phyloP scores from a whole-genome alignment of 306 rosid genomes.

The Castanea mollissima region DNA sequence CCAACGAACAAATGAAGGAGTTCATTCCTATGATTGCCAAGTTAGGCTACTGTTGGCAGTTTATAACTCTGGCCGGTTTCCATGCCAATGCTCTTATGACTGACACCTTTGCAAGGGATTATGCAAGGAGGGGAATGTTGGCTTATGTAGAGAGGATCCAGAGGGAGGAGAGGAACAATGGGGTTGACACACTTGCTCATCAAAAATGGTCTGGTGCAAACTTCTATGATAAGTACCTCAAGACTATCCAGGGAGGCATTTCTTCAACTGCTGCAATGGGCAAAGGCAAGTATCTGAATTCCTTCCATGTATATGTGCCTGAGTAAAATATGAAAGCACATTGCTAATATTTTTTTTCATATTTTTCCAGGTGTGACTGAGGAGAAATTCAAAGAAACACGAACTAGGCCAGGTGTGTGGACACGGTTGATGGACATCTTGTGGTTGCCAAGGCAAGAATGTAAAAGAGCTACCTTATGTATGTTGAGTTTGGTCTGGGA shows the following conservation, averaged over 20 bases:
- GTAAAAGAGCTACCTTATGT: slow-evolving; percentile 27
- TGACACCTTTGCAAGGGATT: slow-evolving; percentile 77
- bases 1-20: slow-evolving; percentile 62
- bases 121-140: slow-evolving; percentile 80
- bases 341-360: background rate
- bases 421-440: slow-evolving; percentile 45
- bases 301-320: background rate
- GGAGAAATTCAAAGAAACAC: slow-evolving; percentile 84
- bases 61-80: slow-evolving; percentile 84
- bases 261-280: slow-evolving; percentile 99
- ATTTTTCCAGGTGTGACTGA: slow-evolving; percentile 83
- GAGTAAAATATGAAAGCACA: background rate
- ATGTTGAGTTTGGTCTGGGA: background rate
- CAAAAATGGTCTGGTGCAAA: slow-evolving; percentile 99
- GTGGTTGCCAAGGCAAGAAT: slow-evolving; percentile 84
- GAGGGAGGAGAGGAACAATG: slow-evolving; percentile 91
- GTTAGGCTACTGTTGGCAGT: slow-evolving; percentile 92
- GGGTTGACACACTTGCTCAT: slow-evolving; percentile 93
- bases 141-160: slow-evolving; percentile 95
- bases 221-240: slow-evolving; percentile 86
- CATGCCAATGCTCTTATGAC: slow-evolving; percentile 79
- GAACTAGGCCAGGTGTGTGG: slow-evolving; percentile 74
- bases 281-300: slow-evolving; percentile 50
- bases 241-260: slow-evolving; percentile 94
- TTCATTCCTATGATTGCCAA: slow-evolving; percentile 81